Evolutionary conservation across 148 eudicot genomes (phyloP).

Genomic region (Bassia scoparia): DNA sequence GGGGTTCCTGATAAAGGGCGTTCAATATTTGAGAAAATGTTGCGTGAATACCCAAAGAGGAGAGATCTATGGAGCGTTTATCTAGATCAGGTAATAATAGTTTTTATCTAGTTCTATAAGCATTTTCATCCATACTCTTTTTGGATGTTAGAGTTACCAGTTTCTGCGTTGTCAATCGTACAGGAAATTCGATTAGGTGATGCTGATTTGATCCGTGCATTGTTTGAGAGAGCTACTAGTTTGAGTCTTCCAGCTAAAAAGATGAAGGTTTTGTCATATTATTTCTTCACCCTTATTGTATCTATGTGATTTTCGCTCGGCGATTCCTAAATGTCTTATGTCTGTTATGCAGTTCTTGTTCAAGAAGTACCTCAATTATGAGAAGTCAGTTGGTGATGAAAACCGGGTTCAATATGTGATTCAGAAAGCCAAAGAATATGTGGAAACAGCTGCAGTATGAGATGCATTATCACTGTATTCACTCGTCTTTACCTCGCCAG

Average conservation of each 20-base stretch:
- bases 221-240: conserved; percentile 79
- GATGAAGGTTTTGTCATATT: conserved; percentile 57
- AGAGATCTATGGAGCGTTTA: conserved; percentile 83
- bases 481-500: background rate
- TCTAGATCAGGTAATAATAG: conserved; percentile 65
- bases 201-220: conserved; percentile 60
- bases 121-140: background rate
- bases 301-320: background rate
- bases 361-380: conserved; percentile 74
- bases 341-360: conserved; percentile 62
- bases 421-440: conserved; percentile 68
- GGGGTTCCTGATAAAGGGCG: conserved; percentile 79
- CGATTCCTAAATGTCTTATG: background rate
- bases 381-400: conserved; percentile 66
- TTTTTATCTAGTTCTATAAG: background rate
- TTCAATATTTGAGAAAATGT: conserved; percentile 60
- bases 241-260: conserved; percentile 79
- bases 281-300: background rate
- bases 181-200: conserved; percentile 89
- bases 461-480: background rate
- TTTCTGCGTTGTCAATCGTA: background rate
- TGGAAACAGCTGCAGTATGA: conserved; percentile 33
- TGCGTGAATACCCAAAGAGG: conserved; percentile 73
- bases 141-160: background rate
- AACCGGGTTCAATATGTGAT: conserved; percentile 55